Evolutionary conservation across 306 rosid species (phyloP), one percentile per base, ranked within the genome.

Genomic region (Sechiopsis laciniata): DNA sequence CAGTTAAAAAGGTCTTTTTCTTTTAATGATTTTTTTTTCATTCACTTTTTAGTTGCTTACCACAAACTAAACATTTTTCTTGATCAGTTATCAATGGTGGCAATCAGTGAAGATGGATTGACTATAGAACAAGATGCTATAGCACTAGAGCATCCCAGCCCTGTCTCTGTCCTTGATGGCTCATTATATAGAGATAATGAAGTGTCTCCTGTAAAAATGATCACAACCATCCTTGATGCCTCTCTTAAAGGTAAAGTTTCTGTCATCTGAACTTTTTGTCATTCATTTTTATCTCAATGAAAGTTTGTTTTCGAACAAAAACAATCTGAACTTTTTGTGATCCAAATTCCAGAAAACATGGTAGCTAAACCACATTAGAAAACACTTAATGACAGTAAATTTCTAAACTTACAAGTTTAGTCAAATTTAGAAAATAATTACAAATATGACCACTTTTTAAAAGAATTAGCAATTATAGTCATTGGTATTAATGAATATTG

Each of bases 81-180:
- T 48, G 17, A 48, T 85, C 85, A 90, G 98, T 82, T 79, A 74
- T 67, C 84, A 78, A 78, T 74, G 66, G 71, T 82, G 3, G 85
- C 82, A 72, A 78, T 81, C 68, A 83, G 85, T 59, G 90, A 86
- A 74, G 86, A 80, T 32, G 91, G 78, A 59, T 70, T 79, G 59
- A 61, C 70, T 55, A 80, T 83, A 4, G 96, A 88, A 64, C 87
- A 84, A 46, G 86, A 84, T 72, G 72, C 82, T 8, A 61, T 64
- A 74, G 79, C 79, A 12, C 89, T 81, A 0, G 96, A 90, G 74
- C 91, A 90, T 81, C 89, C 93, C 2, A 90, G 98, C 79, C 96
- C 96, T 22, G 82, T 85, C 61, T 90, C 98, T 2, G 93, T 92
- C 59, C 98, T 92, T 21, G 96, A 92, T 80, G 78, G 60, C 74